Percentiles rank a stretch among this genome's conserved stretches.
Evolutionary conservation across 2,329 filamentous ascomycete species (phyloP).

Genomic region (Hypoxylon sp.): DNA sequence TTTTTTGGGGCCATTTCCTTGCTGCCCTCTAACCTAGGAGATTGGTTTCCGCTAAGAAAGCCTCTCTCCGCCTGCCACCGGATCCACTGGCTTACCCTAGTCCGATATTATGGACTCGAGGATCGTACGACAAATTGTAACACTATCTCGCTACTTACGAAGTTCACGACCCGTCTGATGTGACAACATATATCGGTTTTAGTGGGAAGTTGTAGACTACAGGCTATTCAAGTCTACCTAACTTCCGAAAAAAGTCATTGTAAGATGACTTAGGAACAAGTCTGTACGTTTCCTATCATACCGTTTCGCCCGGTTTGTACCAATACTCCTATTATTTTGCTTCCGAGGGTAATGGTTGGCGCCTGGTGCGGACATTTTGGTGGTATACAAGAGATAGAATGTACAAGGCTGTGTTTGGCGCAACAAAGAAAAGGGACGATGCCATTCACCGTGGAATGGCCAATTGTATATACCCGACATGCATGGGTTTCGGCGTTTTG

Average conservation of each 20-base stretch:
- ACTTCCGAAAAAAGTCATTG: constrained; percentile 6
- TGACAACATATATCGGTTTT: constrained; percentile 22
- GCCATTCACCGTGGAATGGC: constrained; percentile 28
- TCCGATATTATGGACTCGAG: constrained; percentile 14
- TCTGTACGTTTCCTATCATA: neutral
- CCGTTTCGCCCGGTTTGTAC: constrained; percentile 27
- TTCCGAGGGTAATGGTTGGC: constrained; percentile 26
- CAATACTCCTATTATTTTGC: constrained; percentile 22
- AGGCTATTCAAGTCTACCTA: constrained; percentile 12
- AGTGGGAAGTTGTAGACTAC: constrained; percentile 1
- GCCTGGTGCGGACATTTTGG: constrained; percentile 31
- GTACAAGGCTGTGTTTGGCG: constrained; percentile 34
- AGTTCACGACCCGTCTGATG: constrained; percentile 36
- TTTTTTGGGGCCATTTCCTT: constrained; percentile 15
- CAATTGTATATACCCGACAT: constrained; percentile 47
- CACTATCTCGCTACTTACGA: constrained; percentile 38
- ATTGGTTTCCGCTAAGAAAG: constrained; percentile 3
- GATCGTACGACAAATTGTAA: constrained; percentile 31
- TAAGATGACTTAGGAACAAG: constrained; percentile 14
- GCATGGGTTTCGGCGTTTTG: constrained; percentile 45
- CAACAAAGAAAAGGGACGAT: constrained; percentile 23
- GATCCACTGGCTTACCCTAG: constrained; percentile 3
- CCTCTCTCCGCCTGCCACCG: neutral
- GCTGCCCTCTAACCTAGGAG: neutral
- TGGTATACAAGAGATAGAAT: constrained; percentile 30